Conservation (phyloP, 768 basidiomycete genomes). For the Lyophyllum shimeji region DNA sequence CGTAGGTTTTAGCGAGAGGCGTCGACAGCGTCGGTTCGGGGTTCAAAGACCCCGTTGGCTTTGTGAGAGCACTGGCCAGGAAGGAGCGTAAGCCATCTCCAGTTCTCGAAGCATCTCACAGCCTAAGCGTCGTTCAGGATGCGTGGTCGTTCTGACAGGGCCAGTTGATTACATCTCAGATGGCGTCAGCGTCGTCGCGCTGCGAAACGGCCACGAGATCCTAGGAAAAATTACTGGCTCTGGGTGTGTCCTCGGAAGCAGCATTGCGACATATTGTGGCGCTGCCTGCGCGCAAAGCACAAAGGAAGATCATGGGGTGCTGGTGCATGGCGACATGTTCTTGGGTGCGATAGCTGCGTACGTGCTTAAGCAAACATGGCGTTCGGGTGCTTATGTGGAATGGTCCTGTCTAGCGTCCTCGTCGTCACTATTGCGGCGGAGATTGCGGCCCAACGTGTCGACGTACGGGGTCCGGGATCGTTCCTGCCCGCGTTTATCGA, state of each 20-base stretch:
- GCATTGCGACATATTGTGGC: slow-evolving; percentile 80
- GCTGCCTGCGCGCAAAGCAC: slow-evolving; percentile 43
- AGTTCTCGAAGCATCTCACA: background rate
- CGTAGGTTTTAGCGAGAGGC: slow-evolving; percentile 70
- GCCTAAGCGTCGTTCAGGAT: slow-evolving; percentile 45
- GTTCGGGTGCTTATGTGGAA: slow-evolving; percentile 1
- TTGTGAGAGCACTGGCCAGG: slow-evolving; percentile 69
- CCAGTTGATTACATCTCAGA: slow-evolving; percentile 82
- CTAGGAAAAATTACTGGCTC: slow-evolving; percentile 87
- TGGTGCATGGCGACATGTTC: slow-evolving; percentile 80
- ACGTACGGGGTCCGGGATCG: slow-evolving; percentile 61
- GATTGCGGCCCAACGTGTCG: slow-evolving; percentile 44
- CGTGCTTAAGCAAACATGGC: slow-evolving; percentile 19
- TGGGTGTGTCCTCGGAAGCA: slow-evolving; percentile 81
- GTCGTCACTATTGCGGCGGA: slow-evolving; percentile 65
- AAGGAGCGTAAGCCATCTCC: slow-evolving; percentile 63
- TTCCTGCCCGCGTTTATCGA: slow-evolving; percentile 68
- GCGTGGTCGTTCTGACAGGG: slow-evolving; percentile 82
- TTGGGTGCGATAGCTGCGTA: slow-evolving; percentile 77
- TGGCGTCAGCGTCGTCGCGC: slow-evolving; percentile 63
- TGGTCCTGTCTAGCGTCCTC: slow-evolving; percentile 40
- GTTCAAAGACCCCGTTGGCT: slow-evolving; percentile 70
- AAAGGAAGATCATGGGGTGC: slow-evolving; percentile 32
- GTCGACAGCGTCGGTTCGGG: slow-evolving; percentile 83
- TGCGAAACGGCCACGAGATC: slow-evolving; percentile 72